phyloP scores from a whole-genome alignment of 257 asterid species.

The Capsicum chinense region DNA sequence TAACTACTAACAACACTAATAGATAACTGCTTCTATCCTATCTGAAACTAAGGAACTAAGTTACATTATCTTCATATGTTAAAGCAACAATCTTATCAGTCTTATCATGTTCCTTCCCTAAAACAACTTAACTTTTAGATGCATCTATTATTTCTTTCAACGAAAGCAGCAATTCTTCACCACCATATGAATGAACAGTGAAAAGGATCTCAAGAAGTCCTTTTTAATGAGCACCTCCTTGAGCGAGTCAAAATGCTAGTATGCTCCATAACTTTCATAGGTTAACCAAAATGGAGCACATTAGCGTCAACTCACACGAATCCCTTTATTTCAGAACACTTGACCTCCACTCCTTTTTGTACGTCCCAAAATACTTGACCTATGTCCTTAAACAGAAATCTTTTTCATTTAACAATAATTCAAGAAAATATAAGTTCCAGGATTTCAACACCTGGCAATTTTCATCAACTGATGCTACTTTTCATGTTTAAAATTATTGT shows the following conservation, averaged over 20 bases:
- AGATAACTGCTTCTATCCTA: too few relatives aligned
- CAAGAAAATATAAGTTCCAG: background rate
- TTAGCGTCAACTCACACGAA: background rate
- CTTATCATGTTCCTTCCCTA: background rate
- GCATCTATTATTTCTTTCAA: background rate
- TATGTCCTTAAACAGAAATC: background rate
- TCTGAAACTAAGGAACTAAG: too few relatives aligned
- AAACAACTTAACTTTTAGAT: background rate
- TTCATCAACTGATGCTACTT: slow-evolving; percentile 4
- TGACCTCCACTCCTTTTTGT: slow-evolving; percentile 10
- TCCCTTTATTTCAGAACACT: background rate
- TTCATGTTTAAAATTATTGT: background rate
- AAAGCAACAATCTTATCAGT: too few relatives aligned
- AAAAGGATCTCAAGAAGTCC: slow-evolving; percentile 1
- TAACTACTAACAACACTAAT: too few relatives aligned
- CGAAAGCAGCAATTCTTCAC: slow-evolving; percentile 3
- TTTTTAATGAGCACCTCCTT: background rate
- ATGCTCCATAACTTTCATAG: background rate
- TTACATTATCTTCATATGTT: too few relatives aligned
- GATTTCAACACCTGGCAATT: background rate
- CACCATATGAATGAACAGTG: background rate
- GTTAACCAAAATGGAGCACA: background rate
- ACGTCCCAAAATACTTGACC: background rate
- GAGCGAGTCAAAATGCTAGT: slow-evolving; percentile 12
- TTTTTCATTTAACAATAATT: slow-evolving; percentile 9